These are phyloP conservation scores for Hymenoscyphus repandus DNA, from an alignment of 2,329 filamentous ascomycete genomes.

Conservation along the genomic window DNA sequence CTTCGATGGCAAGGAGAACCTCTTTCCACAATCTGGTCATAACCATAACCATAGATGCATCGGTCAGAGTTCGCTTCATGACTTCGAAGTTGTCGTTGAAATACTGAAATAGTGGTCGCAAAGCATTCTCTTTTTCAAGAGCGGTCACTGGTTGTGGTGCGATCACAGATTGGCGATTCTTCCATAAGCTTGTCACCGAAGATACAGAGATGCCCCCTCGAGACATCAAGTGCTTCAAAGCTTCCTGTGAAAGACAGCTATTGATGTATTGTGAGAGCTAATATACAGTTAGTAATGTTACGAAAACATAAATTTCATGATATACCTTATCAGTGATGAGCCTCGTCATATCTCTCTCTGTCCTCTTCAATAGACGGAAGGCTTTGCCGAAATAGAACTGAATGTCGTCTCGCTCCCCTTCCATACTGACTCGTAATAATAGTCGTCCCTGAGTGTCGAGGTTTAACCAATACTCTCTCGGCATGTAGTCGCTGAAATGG, in stretches of 20 bases:
- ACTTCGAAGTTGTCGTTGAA: conserved; percentile 99
- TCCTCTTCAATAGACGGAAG: conserved; percentile 90
- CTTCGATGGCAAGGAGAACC: conserved; percentile 85
- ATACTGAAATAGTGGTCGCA: conserved; percentile 83
- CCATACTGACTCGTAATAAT: conserved; percentile 91
- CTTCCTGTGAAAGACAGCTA: conserved; percentile 76
- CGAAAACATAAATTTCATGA: conserved; percentile 1
- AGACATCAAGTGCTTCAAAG: conserved; percentile 68
- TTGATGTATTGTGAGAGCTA: conserved; percentile 94
- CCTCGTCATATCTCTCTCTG: conserved; percentile 95
- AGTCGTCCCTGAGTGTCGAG: conserved; percentile 91
- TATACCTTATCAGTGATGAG: conserved; percentile 94
- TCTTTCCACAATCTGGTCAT: conserved; percentile 99
- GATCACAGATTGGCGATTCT: conserved; percentile 50
- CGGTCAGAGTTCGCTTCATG: conserved; percentile 94
- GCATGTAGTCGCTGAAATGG: conserved; percentile 93
- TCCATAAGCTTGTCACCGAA: conserved; percentile 65
- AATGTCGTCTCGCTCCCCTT: conserved; percentile 96
- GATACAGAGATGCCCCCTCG: conserved; percentile 63
- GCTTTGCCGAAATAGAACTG: conserved; percentile 98
- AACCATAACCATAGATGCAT: conserved; percentile 94
- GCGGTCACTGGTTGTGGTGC: conserved; percentile 52
- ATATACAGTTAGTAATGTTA: conserved; percentile 6
- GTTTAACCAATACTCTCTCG: conserved; percentile 95
- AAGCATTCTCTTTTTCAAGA: conserved; percentile 71